phyloP scores from a whole-genome alignment of 768 basidiomycete species.

The Calocera cornea region DNA sequence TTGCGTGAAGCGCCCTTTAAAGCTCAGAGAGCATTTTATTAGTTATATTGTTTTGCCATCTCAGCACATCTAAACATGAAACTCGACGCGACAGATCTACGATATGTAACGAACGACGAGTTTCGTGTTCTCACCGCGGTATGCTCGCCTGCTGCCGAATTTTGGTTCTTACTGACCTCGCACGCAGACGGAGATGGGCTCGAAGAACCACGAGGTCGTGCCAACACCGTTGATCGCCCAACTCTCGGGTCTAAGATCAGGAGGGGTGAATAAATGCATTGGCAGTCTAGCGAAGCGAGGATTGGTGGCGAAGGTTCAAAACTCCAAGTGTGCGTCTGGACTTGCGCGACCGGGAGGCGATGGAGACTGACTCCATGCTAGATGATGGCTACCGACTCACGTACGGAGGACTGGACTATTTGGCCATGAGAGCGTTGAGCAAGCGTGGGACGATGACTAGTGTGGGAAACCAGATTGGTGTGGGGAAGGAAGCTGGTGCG shows the following conservation, averaged over 20 bases:
- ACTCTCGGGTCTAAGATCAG: conserved; percentile 81
- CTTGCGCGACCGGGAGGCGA: background rate
- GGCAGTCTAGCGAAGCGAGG: conserved; percentile 85
- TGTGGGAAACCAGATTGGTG: conserved; percentile 95
- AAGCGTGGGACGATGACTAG: conserved; percentile 79
- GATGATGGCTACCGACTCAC: conserved; percentile 96
- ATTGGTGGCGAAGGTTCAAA: conserved; percentile 77
- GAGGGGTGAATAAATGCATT: conserved; percentile 86
- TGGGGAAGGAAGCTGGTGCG: conserved; percentile 91
- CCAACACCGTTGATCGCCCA: conserved; percentile 80
- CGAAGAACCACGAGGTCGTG: conserved; percentile 94
- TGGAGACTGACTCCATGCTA: conserved; percentile 22
- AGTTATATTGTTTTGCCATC: too few species aligned
- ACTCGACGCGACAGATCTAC: conserved; percentile 83
- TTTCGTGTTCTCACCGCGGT: conserved; percentile 96
- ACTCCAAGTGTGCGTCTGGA: conserved; percentile 66
- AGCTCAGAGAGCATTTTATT: too few species aligned
- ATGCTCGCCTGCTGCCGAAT: conserved; percentile 11
- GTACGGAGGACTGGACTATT: conserved; percentile 95
- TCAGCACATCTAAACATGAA: conserved; percentile 46
- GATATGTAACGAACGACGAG: conserved; percentile 84
- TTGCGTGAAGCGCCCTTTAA: background rate
- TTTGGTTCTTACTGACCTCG: background rate
- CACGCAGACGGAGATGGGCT: conserved; percentile 84
- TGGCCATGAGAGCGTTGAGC: conserved; percentile 85